Evolutionary conservation across 345 rosid species (phyloP).

Genomic region (Lepidium sativum): DNA sequence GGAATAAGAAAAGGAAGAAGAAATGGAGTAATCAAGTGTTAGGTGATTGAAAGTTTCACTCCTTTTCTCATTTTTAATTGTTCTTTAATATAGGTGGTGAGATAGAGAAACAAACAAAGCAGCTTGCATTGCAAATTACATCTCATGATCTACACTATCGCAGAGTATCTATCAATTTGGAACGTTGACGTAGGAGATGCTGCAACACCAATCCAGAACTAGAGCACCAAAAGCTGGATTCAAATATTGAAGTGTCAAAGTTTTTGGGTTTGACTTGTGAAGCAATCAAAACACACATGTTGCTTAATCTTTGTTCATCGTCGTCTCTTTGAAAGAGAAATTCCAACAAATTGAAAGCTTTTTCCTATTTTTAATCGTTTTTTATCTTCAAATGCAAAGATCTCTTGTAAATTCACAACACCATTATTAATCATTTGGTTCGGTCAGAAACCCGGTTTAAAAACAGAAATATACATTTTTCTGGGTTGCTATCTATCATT

Average conservation of each 20-base stretch:
- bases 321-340: slow-evolving; percentile 11
- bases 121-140: slow-evolving; percentile 26
- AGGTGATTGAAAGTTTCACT: slow-evolving; percentile 41
- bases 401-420: neutral
- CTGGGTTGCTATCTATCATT: no score
- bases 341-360: slow-evolving; percentile 7
- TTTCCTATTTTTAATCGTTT: neutral
- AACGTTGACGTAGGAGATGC: neutral
- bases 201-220: neutral
- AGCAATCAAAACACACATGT: slow-evolving; percentile 18
- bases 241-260: neutral
- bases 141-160: neutral
- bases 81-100: slow-evolving; percentile 7
- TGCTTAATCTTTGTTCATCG: slow-evolving; percentile 19
- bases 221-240: neutral
- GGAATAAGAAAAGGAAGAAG: slow-evolving; percentile 35
- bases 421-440: neutral
- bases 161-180: neutral
- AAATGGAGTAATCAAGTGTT: slow-evolving; percentile 69
- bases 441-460: neutral
- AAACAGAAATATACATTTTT: no score
- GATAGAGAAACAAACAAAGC: neutral
- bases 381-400: neutral
- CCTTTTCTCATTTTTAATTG: neutral
- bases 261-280: neutral